Evolutionary conservation across 495 filamentous ascomycete species (phyloP), one percentile per base, ranked within the genome.

Genomic region (Hapsidospora chrysogenum): DNA sequence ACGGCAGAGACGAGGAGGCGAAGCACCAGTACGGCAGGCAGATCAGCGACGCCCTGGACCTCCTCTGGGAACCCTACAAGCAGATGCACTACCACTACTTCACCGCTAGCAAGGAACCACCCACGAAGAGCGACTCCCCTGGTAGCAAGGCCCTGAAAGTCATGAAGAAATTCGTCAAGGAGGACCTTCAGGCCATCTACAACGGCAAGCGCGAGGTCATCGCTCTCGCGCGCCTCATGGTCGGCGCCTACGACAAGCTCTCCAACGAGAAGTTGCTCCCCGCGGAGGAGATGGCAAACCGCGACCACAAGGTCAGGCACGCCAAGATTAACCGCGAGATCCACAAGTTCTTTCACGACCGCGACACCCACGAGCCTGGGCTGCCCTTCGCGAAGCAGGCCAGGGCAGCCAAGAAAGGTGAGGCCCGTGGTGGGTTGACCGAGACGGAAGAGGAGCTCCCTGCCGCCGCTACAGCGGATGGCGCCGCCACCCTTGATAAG

Each of bases 191-290:
- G n/a, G 31, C 41, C 11, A n/a, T 32, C 11, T 29, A 39, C n/a
- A 45, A 40, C 11, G 33, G 41, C n/a, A 39, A 40, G 40, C 36
- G 42, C 11, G 58, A 65, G 35, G 41, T 54, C 13, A 37, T 60
- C 14, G 48, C 58, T 3, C 48, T 58, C 17, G 57, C 52, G 14
- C 53, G 56, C n/a, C 48, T 48, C 27, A 58, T 65, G 49, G 50
- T 58, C 26, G 47, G 47, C 22, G 54, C 53, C 3, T 47, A 51
- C 17, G 61, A 65, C 42, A 47, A 41, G 19, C 33, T 61, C 8
- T 19, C 48, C 30, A 16, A 31, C 6, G 36, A 52, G 13, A 30
- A 44, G 11, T 38, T 57, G 45, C 33, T 42, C 4, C 4, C 29
- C 3, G 23, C 6, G 11, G 6, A 6, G 6, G 40, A 41, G n/a